A percentile compares a stretch with the other conserved stretches of the same genome.
Conservation (phyloP, 1,284 basidiomycete genomes). For the Apiotrichum sp. region DNA sequence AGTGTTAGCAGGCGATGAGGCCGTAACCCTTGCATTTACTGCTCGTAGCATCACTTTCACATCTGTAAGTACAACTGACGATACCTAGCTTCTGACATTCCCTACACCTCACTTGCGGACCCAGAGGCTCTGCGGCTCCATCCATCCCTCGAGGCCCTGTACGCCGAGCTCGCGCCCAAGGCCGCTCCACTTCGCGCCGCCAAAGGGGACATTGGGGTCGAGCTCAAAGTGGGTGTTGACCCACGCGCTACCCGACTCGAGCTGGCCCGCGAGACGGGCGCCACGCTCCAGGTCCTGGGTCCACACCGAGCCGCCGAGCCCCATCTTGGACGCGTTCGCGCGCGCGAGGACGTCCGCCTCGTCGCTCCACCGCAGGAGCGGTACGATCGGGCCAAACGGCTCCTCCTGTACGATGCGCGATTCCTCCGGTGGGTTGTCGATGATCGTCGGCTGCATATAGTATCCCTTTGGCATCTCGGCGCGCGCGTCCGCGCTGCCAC, state of each 20-base stretch:
- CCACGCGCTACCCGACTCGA: slow-evolving; percentile 78
- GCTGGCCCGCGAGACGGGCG: slow-evolving; percentile 86
- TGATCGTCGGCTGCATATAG: slow-evolving; percentile 83
- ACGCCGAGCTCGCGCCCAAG: slow-evolving; percentile 38
- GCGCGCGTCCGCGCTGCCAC: slow-evolving; percentile 55
- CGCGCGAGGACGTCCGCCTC: slow-evolving; percentile 84
- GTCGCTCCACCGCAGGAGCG: slow-evolving; percentile 68
- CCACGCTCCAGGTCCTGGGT: slow-evolving; percentile 80
- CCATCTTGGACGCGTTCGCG: slow-evolving; percentile 78
- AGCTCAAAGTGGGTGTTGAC: slow-evolving; percentile 61
- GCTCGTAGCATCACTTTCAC: too few species aligned
- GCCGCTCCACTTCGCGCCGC: slow-evolving; percentile 56
- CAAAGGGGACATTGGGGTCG: slow-evolving; percentile 80
- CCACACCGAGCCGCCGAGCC: slow-evolving; percentile 86
- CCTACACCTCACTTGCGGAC: slow-evolving; percentile 8
- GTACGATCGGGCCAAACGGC: slow-evolving; percentile 72
- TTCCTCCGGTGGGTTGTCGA: slow-evolving; percentile 69
- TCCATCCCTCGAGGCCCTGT: slow-evolving; percentile 28
- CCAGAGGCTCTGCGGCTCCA: slow-evolving; percentile 13
- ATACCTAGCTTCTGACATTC: too few species aligned
- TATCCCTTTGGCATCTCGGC: slow-evolving; percentile 47
- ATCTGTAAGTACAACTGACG: too few species aligned
- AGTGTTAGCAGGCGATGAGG: too few species aligned
- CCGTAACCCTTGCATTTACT: too few species aligned
- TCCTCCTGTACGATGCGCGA: slow-evolving; percentile 61